Evolutionary conservation across 495 filamentous ascomycete species (phyloP).

Genomic region (Elasticomyces elasticus): DNA sequence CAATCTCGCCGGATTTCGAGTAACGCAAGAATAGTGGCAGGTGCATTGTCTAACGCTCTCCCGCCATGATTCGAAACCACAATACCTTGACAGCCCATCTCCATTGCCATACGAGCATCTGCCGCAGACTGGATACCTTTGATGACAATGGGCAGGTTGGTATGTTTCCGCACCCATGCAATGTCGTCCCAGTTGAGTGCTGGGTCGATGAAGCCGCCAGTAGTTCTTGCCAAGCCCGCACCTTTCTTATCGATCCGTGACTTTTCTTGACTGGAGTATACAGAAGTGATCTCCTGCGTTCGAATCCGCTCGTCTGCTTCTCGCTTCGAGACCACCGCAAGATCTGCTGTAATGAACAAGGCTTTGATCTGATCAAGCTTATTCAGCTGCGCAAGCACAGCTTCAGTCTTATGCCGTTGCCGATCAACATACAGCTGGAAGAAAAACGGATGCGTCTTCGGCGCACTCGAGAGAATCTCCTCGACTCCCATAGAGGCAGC

Average conservation of each 20-base stretch:
- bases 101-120: conserved; percentile 49
- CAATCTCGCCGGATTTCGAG: conserved; percentile 54
- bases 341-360: conserved; percentile 32
- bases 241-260: conserved; percentile 58
- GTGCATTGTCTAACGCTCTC: conserved; percentile 51
- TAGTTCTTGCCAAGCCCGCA: conserved; percentile 59
- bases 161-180: conserved; percentile 40
- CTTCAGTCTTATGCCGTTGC: conserved; percentile 50
- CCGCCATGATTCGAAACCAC: conserved; percentile 62
- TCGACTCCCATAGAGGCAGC: conserved; percentile 57
- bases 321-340: conserved; percentile 29
- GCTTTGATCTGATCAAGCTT: conserved; percentile 25
- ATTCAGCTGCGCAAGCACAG: conserved; percentile 37
- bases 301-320: conserved; percentile 30
- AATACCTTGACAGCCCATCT: conserved; percentile 50
- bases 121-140: conserved; percentile 57
- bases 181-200: conserved; percentile 31
- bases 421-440: conserved; percentile 79
- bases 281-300: conserved; percentile 44
- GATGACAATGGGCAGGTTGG: conserved; percentile 44
- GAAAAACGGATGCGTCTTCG: conserved; percentile 42
- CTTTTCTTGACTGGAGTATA: conserved; percentile 46
- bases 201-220: conserved; percentile 59
- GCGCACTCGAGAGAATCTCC: conserved; percentile 40
- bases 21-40: conserved; percentile 50